These are phyloP conservation scores for Blakeslea trispora DNA, from an alignment of 371 early-diverging fungal genomes.

Conservation along the genomic window DNA sequence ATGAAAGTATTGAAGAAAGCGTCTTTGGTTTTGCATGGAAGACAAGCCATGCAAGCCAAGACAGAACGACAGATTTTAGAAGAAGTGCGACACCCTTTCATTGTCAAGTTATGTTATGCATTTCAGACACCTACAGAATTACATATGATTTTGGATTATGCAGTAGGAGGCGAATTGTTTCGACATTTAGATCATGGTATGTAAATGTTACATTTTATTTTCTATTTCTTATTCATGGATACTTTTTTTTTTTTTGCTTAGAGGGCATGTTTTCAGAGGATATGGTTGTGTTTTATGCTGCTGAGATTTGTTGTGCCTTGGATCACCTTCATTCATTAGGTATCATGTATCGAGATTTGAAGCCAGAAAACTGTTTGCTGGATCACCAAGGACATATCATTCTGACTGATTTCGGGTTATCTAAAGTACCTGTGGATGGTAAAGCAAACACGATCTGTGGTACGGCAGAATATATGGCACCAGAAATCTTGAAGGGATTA, in stretches of 20 bases:
- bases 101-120: constrained; percentile 94
- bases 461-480: constrained; percentile 89
- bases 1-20: constrained; percentile 96
- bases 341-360: constrained; percentile 89
- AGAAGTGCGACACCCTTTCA: constrained; percentile 87
- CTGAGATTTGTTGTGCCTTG: constrained; percentile 83
- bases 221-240: no score
- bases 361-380: constrained; percentile 90
- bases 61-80: constrained; percentile 79
- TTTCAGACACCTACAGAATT: constrained; percentile 88
- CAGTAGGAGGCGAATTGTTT: constrained; percentile 99
- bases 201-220: no score
- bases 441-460: constrained; percentile 84
- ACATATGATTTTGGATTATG: constrained; percentile 96
- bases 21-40: constrained; percentile 70
- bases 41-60: constrained; percentile 70
- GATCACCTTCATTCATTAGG: constrained; percentile 87
- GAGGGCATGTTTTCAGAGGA: constrained; percentile 83
- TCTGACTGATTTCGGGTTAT: constrained; percentile 93
- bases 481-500: constrained; percentile 81
- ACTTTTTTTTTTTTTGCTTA: constrained; percentile 31
- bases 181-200: constrained; percentile 84
- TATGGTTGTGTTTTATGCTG: constrained; percentile 81
- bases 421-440: constrained; percentile 74
- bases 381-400: constrained; percentile 81